These are phyloP conservation scores for Paraphoma sp. DNA, from an alignment of 2,329 filamentous ascomycete species.

Conservation along the genomic window DNA sequence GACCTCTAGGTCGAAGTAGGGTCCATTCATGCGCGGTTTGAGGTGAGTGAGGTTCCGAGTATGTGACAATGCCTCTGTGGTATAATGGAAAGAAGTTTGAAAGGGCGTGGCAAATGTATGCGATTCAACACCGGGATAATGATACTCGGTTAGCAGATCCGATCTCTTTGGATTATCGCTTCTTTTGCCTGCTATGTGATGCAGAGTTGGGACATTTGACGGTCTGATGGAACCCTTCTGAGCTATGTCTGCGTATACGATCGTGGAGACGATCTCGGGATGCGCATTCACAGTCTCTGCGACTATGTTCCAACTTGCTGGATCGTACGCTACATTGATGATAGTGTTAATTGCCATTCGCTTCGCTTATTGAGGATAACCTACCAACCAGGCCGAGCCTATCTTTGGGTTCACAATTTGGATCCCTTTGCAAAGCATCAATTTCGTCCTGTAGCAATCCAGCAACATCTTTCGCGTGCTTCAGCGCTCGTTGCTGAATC, in stretches of 20 bases:
- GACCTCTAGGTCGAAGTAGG: slow-evolving; percentile 72
- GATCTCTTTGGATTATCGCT: slow-evolving; percentile 16
- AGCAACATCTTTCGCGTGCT: slow-evolving; percentile 1
- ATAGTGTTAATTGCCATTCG: background rate
- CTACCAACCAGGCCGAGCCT: slow-evolving; percentile 6
- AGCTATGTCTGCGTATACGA: slow-evolving; percentile 1
- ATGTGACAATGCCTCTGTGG: slow-evolving; percentile 65
- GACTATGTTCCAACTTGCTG: slow-evolving; percentile 7
- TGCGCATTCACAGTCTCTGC: background rate
- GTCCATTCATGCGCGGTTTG: slow-evolving; percentile 66
- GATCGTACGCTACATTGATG: slow-evolving; percentile 5
- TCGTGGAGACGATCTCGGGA: background rate
- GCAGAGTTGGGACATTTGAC: slow-evolving; percentile 1
- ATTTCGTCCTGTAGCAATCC: slow-evolving; percentile 4
- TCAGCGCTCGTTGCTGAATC: slow-evolving; percentile 11
- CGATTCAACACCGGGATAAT: slow-evolving; percentile 55
- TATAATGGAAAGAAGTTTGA: slow-evolving; percentile 54
- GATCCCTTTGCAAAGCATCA: slow-evolving; percentile 6
- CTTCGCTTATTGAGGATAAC: background rate
- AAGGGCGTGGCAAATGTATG: slow-evolving; percentile 59
- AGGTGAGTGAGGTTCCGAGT: slow-evolving; percentile 69
- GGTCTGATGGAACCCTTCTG: background rate
- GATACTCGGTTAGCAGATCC: slow-evolving; percentile 37
- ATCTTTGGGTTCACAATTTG: slow-evolving; percentile 6
- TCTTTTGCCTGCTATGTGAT: slow-evolving; percentile 36